phyloP scores from a whole-genome alignment of 2,329 filamentous ascomycete genomes.

The Calonectria honghensis region DNA sequence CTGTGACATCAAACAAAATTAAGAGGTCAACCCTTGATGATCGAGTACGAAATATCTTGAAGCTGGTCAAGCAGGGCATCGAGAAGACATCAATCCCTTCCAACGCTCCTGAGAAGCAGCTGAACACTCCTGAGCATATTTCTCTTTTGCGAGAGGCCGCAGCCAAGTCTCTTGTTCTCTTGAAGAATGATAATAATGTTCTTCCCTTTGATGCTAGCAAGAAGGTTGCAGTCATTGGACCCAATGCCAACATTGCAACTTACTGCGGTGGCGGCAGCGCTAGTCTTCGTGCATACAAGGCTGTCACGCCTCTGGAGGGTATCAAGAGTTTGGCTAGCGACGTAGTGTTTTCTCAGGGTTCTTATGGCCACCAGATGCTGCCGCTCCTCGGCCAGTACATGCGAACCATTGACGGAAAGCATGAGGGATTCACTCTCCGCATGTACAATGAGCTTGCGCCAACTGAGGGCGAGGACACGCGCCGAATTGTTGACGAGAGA shows the following conservation, averaged over 20 bases:
- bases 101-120: slow-evolving; percentile 42
- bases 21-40: slow-evolving; percentile 53
- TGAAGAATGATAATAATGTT: slow-evolving; percentile 40
- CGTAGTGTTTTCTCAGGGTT: slow-evolving; percentile 52
- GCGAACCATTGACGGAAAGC: slow-evolving; percentile 48
- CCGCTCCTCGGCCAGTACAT: slow-evolving; percentile 55
- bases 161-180: slow-evolving; percentile 76
- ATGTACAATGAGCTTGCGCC: slow-evolving; percentile 51
- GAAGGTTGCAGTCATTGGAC: slow-evolving; percentile 70
- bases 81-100: slow-evolving; percentile 39
- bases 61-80: slow-evolving; percentile 54
- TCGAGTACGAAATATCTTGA: slow-evolving; percentile 57
- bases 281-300: slow-evolving; percentile 57
- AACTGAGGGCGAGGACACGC: background rate
- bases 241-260: slow-evolving; percentile 66
- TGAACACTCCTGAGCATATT: slow-evolving; percentile 52
- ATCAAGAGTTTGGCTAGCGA: slow-evolving; percentile 50
- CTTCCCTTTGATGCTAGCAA: slow-evolving; percentile 34
- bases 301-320: slow-evolving; percentile 57
- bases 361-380: slow-evolving; percentile 58
- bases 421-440: slow-evolving; percentile 52
- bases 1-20: slow-evolving; percentile 55
- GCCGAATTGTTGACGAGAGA: slow-evolving; percentile 48
- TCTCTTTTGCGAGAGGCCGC: slow-evolving; percentile 63
- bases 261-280: slow-evolving; percentile 60